Conservation (phyloP, 805 yeast genomes). For the Candida easanensis region DNA sequence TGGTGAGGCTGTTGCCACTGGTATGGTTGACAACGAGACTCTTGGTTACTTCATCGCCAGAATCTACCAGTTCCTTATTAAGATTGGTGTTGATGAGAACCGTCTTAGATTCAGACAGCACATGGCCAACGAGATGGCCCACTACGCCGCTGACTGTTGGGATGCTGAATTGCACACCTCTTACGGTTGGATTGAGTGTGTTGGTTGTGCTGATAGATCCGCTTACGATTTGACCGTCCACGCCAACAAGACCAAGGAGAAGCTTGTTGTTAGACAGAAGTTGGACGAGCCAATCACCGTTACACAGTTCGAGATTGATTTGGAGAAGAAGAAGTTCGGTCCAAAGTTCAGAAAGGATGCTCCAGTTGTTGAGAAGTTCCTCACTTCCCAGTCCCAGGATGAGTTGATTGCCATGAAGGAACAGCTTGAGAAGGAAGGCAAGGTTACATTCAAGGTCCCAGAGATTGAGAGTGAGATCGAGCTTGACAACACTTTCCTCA, state of each 20-base stretch:
- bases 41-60: conserved; percentile 96
- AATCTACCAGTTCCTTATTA: conserved; percentile 77
- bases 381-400: conserved; percentile 72
- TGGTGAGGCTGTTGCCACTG: conserved; percentile 86
- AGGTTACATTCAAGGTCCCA: conserved; percentile 65
- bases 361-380: conserved; percentile 82
- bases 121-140: conserved; percentile 99
- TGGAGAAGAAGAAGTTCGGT: conserved; percentile 95
- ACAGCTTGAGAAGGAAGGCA: conserved; percentile 60
- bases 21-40: conserved; percentile 94
- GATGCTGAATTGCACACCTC: conserved; percentile 96
- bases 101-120: conserved; percentile 97
- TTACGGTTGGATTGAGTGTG: conserved; percentile 99
- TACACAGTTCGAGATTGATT: conserved; percentile 78
- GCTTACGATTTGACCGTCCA: conserved; percentile 97
- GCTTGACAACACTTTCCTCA: conserved; percentile 67
- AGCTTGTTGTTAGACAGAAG: conserved; percentile 89
- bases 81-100: conserved; percentile 84
- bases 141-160: conserved; percentile 99
- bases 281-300: conserved; percentile 81
- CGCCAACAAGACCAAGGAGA: conserved; percentile 91
- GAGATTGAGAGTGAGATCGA: conserved; percentile 61
- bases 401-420: conserved; percentile 75
- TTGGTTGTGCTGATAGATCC: conserved; percentile 99
- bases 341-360: conserved; percentile 98